Base-by-base conservation (phyloP, 148 eudicot genomes). In the Polygonum maritimum region DNA sequence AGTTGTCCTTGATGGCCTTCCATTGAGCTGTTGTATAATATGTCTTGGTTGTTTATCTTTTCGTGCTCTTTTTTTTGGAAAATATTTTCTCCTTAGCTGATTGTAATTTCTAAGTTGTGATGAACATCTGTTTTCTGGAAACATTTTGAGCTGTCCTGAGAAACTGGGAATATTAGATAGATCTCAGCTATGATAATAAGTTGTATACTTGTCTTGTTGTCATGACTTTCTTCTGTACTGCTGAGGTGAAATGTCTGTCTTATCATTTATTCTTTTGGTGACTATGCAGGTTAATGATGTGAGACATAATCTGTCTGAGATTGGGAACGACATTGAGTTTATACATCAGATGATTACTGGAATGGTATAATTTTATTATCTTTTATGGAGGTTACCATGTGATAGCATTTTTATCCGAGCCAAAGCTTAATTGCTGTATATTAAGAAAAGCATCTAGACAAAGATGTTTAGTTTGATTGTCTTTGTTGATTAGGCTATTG, bases 341-440 rank as follows among this genome's bases (percentile, higher is more conserved):
- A 86, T 94, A 75, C 90, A 89, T 79, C 89, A 87, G 79, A 84
- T 91, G 97, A 82, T 91, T 41, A 31, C 78, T 80, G 95, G 97
- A 45, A 77, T 94, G 97, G 97, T 94, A 78, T 82, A 94, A 31
- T 33, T 26, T 26, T 26, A 38, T 70, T 19, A 41, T 18, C 73
- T 57, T 18, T 7, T 19, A 36, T 40, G 75, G 55, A 22, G 19
- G 21, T 48, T 21, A 36, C 71, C 71, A 35, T 2, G 16, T 35
- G 14, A 16, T 36, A 38, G 11, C 19, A 12, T 67, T 67, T 65
- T 18, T n/a, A 55, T 55, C 26, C 19, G 26, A 19, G 62, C 22
- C 3, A 7, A 55, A 55, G 26, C 35, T 65, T n/a, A 4, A 65
- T 35, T 67, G 41, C 71, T 67, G n/a, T 63, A 63, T 63, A 63